Conservation (phyloP, 2,329 filamentous ascomycete species). For the Daldinia sp. region DNA sequence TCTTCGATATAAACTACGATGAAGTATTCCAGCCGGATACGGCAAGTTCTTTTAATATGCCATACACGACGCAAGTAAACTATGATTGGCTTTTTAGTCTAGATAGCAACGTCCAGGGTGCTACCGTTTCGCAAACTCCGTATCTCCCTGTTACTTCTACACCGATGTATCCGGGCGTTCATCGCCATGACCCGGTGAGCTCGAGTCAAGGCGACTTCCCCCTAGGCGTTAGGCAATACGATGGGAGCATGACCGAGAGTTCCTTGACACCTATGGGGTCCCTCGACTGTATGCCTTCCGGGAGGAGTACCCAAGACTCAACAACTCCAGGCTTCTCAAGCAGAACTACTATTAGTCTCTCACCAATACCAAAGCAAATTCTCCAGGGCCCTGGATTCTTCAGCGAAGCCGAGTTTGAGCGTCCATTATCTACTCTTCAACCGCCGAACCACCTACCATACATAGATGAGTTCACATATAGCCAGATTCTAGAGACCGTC, state of each 20-base stretch:
- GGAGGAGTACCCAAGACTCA: constrained; percentile 11
- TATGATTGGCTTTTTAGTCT: constrained; percentile 70
- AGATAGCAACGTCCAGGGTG: constrained; percentile 39
- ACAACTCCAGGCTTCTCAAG: constrained; percentile 17
- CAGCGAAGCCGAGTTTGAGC: constrained; percentile 37
- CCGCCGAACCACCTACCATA: constrained; percentile 33
- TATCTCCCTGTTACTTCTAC: constrained; percentile 12
- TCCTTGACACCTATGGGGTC: constrained; percentile 21
- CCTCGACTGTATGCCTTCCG: constrained; percentile 12
- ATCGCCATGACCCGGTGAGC: constrained; percentile 7
- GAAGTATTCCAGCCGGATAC: constrained; percentile 68
- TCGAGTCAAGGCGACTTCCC: constrained; percentile 7
- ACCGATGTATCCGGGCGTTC: constrained; percentile 12
- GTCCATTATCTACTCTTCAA: constrained; percentile 24
- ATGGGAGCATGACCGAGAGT: constrained; percentile 6
- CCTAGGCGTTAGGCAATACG: constrained; percentile 7
- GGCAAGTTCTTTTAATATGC: constrained; percentile 70
- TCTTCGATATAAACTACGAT: constrained; percentile 51
- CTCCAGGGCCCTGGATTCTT: constrained; percentile 2
- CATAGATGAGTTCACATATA: constrained; percentile 49
- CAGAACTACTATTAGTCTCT: background rate
- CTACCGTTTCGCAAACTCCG: constrained; percentile 14
- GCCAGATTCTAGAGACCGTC: constrained; percentile 54
- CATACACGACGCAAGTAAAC: constrained; percentile 68
- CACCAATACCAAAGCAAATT: constrained; percentile 28